Evolutionary conservation across 345 rosid genomes (phyloP), one percentile per base, ranked within the genome.

Genomic region (Mallotus nudiflorus): DNA sequence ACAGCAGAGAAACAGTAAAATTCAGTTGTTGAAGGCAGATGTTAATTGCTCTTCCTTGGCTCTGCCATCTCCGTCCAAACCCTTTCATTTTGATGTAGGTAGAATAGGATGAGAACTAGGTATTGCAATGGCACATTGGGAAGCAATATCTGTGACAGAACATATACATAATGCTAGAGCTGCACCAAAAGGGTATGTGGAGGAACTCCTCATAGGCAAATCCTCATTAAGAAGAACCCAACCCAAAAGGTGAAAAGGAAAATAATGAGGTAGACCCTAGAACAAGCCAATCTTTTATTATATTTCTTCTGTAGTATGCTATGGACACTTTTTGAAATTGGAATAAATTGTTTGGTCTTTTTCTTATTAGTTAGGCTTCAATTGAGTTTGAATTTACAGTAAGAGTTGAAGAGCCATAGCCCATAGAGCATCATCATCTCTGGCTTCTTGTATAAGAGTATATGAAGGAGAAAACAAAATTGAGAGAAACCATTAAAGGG

Each of bases 281-380:
- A 15, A 45, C 4, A 42, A 53, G 69, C 62, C 28, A 46, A 55
- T 9, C 46, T 49, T n/a, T 28, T 31, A 52, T 71, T 45, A n/a
- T 16, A 6, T 28, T 29, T 63, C 24, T 44, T 0, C 9, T 28
- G 31, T 31, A 44, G 22, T 42, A 63, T 16, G 6, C 49, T 49
- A 2, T 20, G 28, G 62, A 49, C 53, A 33, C 13, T 63, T n/a
- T n/a, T 31, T 55, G 56, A 48, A 14, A 35, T 25, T 48, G 57
- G 58, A 69, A 28, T 19, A 2, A 33, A 33, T 46, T 12, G 11
- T 20, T 8, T 40, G 29, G 29, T 9, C 46, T 42, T 42, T 42
- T 42, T 42, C 46, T 12, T 42, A 42, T 4, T 42, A 2, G 9
- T 1, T 42, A 12, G 46, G 46, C 14, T 9, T 42, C 7, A 42